Conservation (phyloP, 257 asterid species). For the Lycium barbarum region DNA sequence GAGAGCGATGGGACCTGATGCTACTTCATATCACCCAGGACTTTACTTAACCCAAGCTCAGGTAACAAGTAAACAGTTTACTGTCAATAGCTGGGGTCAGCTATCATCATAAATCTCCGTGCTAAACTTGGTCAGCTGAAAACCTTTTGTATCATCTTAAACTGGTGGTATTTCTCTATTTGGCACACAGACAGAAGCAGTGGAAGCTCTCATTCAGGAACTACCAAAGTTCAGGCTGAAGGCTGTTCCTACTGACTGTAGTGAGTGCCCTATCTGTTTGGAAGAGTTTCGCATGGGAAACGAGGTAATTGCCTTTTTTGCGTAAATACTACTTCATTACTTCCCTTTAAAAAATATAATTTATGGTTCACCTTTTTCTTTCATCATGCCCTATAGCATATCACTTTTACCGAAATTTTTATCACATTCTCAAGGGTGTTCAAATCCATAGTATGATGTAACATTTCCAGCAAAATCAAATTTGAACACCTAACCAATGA, state of each 20-base stretch:
- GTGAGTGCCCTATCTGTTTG: conserved; percentile 81
- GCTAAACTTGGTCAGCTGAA: neutral
- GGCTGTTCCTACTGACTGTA: conserved; percentile 83
- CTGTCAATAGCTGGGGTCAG: conserved; percentile 27
- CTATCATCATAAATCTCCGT: neutral
- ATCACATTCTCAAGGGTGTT: neutral
- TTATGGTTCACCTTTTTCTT: neutral
- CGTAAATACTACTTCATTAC: neutral
- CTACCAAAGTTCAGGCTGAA: conserved; percentile 77
- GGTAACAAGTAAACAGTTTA: conserved; percentile 50
- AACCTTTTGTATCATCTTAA: neutral
- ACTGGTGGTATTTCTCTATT: conserved; percentile 24
- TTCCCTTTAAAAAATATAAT: neutral
- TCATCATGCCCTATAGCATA: neutral
- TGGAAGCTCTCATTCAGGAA: conserved; percentile 85
- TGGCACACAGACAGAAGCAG: conserved; percentile 74
- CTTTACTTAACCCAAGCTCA: conserved; percentile 90
- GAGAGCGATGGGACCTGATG: conserved; percentile 97
- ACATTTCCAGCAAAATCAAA: neutral
- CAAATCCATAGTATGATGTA: neutral
- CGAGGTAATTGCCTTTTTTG: conserved; percentile 47
- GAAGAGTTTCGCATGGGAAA: conserved; percentile 78
- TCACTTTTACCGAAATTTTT: neutral
- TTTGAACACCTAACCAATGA: neutral
- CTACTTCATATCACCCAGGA: conserved; percentile 88